These are phyloP conservation scores for Heracleum sosnowskyi DNA, from an alignment of 129 eudicot genomes.

Conservation along the genomic window DNA sequence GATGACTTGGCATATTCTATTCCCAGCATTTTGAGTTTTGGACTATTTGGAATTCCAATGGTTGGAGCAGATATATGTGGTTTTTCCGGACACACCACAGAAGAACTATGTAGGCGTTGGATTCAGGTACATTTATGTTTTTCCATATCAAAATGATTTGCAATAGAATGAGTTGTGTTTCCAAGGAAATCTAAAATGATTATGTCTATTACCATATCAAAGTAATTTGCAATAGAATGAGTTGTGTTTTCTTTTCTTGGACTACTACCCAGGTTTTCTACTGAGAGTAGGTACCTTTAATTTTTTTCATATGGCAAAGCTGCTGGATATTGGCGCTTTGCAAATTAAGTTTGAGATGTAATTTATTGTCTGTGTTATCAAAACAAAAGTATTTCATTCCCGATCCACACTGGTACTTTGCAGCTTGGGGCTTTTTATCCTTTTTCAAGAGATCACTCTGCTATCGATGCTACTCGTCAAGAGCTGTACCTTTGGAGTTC, in stretches of 20 bases:
- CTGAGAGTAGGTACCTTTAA: neutral
- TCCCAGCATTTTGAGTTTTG: constrained; percentile 54
- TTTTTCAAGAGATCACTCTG: constrained; percentile 71
- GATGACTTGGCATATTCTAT: constrained; percentile 71
- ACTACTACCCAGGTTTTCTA: neutral
- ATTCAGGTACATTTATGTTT: constrained; percentile 50
- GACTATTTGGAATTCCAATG: constrained; percentile 79
- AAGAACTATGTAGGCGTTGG: constrained; percentile 78
- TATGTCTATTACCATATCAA: neutral
- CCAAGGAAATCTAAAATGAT: neutral
- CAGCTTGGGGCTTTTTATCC: constrained; percentile 95
- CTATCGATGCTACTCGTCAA: constrained; percentile 28
- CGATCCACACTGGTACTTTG: neutral
- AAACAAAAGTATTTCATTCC: neutral
- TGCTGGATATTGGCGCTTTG: neutral
- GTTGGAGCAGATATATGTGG: constrained; percentile 95
- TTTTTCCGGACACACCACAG: constrained; percentile 51
- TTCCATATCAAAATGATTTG: neutral
- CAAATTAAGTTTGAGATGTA: neutral
- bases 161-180: neutral
- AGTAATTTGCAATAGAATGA: neutral
- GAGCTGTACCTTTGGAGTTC: constrained; percentile 86
- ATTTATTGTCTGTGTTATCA: neutral
- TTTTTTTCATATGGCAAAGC: neutral
- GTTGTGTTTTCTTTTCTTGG: neutral